Percentiles rank a stretch among this genome's conserved stretches.
Evolutionary conservation across 371 early-diverging fungal species (phyloP).

Genomic region (Mortierella sp.): DNA sequence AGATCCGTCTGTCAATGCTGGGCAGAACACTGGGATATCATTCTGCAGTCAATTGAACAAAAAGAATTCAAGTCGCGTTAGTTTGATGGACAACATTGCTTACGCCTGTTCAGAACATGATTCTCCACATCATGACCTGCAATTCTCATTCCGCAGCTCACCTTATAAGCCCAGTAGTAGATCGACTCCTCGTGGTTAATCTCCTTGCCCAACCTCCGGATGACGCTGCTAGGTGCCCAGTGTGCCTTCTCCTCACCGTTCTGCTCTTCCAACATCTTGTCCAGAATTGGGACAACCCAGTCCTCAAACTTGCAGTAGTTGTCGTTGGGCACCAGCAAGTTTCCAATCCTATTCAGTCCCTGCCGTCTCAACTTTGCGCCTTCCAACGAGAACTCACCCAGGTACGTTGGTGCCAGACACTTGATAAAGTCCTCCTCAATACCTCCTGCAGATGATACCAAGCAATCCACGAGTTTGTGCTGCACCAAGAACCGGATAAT

Average conservation of each 20-base stretch:
- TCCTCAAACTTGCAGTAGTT: slow-evolving; percentile 99
- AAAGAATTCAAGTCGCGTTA: neutral
- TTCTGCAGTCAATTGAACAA: slow-evolving; percentile 71
- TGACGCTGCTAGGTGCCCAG: slow-evolving; percentile 97
- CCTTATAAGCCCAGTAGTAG: slow-evolving; percentile 97
- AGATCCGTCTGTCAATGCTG: slow-evolving; percentile 99
- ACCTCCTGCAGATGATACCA: slow-evolving; percentile 99
- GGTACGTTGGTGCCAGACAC: slow-evolving; percentile 93
- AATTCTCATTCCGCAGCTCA: slow-evolving; percentile 8
- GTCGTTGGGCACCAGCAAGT: slow-evolving; percentile 98
- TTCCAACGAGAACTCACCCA: slow-evolving; percentile 88
- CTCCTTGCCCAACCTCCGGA: slow-evolving; percentile 95
- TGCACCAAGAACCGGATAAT: slow-evolving; percentile 93
- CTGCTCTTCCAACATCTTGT: slow-evolving; percentile 94
- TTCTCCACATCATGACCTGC: neutral
- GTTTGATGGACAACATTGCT: neutral
- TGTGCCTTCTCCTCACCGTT: slow-evolving; percentile 63
- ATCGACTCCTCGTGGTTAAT: slow-evolving; percentile 96
- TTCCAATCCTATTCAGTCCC: slow-evolving; percentile 99
- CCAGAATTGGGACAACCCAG: slow-evolving; percentile 97
- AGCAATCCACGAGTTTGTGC: slow-evolving; percentile 87
- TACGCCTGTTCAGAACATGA: neutral
- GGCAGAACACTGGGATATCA: slow-evolving; percentile 98
- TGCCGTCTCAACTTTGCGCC: slow-evolving; percentile 91
- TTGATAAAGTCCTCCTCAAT: slow-evolving; percentile 99